Percentiles rank a stretch among this genome's conserved stretches.
These are phyloP conservation scores for Stachybotrys chartarum DNA, from an alignment of 2,329 filamentous ascomycete genomes.

Conservation along the genomic window DNA sequence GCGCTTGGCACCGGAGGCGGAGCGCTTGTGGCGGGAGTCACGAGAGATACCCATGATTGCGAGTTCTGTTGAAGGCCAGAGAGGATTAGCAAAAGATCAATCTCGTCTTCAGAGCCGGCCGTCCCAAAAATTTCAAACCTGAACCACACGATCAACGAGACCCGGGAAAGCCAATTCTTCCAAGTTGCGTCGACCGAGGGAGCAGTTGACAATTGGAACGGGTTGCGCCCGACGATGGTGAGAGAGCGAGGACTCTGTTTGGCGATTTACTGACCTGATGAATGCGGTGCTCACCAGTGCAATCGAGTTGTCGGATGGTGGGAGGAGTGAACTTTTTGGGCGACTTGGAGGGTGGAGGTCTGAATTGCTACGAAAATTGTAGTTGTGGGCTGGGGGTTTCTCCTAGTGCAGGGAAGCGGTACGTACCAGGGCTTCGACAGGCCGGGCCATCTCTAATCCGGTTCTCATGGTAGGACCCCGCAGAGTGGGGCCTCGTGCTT, in stretches of 20 bases:
- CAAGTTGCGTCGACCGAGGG: too few relatives aligned
- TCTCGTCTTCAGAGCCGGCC: background rate
- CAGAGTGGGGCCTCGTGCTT: too few relatives aligned
- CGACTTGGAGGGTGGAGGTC: constrained; percentile 20
- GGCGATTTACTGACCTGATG: constrained; percentile 37
- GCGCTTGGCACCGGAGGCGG: constrained; percentile 97
- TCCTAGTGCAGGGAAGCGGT: constrained; percentile 21
- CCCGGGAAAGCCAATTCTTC: background rate
- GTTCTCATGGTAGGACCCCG: background rate
- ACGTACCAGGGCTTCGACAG: constrained; percentile 23
- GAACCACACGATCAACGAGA: background rate
- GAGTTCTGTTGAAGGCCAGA: constrained; percentile 44
- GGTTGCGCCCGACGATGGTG: background rate
- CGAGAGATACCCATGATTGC: constrained; percentile 99
- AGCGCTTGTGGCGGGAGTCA: constrained; percentile 99
- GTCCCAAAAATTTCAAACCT: background rate
- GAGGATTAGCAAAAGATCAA: constrained; percentile 9
- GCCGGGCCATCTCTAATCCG: background rate
- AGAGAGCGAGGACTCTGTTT: constrained; percentile 1
- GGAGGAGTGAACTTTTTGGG: constrained; percentile 24
- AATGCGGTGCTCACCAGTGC: constrained; percentile 38
- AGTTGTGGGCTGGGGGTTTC: constrained; percentile 28
- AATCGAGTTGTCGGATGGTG: constrained; percentile 35
- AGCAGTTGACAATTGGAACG: background rate
- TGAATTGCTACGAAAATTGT: constrained; percentile 29